phyloP scores from a whole-genome alignment of 164 flowering plant genomes.

The Buxus sempervirens region DNA sequence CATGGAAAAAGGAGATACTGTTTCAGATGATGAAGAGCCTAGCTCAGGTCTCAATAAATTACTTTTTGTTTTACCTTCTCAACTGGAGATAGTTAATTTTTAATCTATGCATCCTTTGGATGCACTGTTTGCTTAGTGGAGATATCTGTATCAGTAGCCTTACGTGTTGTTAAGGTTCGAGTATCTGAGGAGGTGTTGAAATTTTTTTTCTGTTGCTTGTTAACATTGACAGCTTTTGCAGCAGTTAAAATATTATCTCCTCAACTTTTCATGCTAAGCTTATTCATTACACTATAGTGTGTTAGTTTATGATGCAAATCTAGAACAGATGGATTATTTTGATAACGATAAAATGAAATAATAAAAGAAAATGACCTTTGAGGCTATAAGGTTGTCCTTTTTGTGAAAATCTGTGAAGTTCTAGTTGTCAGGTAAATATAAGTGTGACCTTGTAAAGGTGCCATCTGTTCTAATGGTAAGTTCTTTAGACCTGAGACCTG shows the following conservation, averaged over 20 bases:
- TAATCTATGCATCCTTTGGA: neutral
- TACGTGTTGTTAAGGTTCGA: neutral
- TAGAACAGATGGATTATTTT: neutral
- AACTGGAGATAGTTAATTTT: neutral
- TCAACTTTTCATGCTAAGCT: neutral
- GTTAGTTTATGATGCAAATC: neutral
- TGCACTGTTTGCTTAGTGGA: neutral
- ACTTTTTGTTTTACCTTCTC: neutral
- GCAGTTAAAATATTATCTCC: neutral
- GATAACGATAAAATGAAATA: neutral
- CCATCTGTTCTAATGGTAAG: too few relatives aligned
- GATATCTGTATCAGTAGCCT: neutral
- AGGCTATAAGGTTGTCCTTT: neutral
- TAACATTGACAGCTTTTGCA: neutral
- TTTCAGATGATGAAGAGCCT: constrained; percentile 21
- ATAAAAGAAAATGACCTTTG: too few relatives aligned
- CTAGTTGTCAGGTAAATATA: too few relatives aligned
- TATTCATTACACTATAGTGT: neutral
- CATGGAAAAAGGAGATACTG: constrained; percentile 3
- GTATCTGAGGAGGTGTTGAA: neutral
- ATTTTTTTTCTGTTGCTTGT: neutral
- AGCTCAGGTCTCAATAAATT: constrained; percentile 22
- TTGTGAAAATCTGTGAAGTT: neutral
- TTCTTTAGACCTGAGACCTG: too few relatives aligned
- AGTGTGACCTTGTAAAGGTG: neutral